Base-by-base conservation (phyloP, 2,329 filamentous ascomycete species). In the Phoma sp. region DNA sequence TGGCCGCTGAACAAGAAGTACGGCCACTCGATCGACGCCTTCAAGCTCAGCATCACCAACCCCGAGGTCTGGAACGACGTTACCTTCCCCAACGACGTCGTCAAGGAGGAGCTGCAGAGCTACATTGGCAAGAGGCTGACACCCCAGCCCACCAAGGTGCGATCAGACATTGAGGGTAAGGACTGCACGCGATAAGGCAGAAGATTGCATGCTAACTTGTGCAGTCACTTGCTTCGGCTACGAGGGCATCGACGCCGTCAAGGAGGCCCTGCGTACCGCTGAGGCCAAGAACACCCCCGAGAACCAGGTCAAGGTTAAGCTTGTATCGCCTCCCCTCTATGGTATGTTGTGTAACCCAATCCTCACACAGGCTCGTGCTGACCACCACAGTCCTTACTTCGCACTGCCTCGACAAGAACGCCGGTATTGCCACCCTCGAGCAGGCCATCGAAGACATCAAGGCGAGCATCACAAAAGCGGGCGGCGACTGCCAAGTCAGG, bases 1-100 rank as follows among this genome's bases (percentile, higher is more conserved):
- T 99, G 96, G 96, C 95, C 96, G 43, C 81, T 99, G 71, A 96
- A 97, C 87, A 93, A 92, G 83, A 96, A 93, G 81, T 99, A 92
- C 75, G 95, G 95, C 46, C 93, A 98, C 78, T 88, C 93, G 11
- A 91, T 98, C 64, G 95, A 99, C 75, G 95, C 96, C 10, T 99
- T 99, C 84, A 99, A 98, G 84, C 88, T 98, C 59, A 96, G 92
- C 64, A 99, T 99, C 81, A 98, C 95, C 59, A 98, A 98, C 81
- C 89, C 93, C 49, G 92, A 96, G 64, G 92, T 98, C 47, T 99
- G 95, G 95, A 89, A 90, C 67, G 93, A 96, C 65, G 90, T 96
- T 67, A 85, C 84, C 46, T 99, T 99, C 82, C 88, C 93, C 62
- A 96, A 83, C 79, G 86, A 93, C 36, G 83, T 89, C 26, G 91